Evolutionary conservation across 225 moss, liverwort and hornwort species (phyloP).

Genomic region (Pseudoscleropodium purum): DNA sequence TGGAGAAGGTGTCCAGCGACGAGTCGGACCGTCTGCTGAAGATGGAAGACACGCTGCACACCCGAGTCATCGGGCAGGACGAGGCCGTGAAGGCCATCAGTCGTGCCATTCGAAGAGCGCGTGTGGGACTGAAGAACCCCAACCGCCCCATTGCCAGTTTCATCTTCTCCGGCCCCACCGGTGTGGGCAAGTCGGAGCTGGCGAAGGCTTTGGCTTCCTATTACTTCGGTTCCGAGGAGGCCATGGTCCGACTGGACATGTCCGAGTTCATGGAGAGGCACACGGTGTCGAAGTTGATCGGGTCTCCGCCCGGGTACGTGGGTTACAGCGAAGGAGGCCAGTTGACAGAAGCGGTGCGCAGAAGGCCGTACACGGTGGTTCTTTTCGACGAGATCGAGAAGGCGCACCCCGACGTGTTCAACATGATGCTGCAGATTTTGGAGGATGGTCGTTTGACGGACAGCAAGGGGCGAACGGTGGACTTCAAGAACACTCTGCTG

Average conservation of each 20-base stretch:
- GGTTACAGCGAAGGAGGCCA: slow-evolving; percentile 84
- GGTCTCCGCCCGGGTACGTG: slow-evolving; percentile 71
- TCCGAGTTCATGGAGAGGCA: slow-evolving; percentile 88
- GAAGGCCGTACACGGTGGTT: slow-evolving; percentile 67
- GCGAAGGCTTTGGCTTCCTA: slow-evolving; percentile 79
- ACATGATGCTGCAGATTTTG: slow-evolving; percentile 82
- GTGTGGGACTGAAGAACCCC: slow-evolving; percentile 77
- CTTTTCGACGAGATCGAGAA: slow-evolving; percentile 85
- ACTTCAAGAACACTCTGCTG: slow-evolving; percentile 85
- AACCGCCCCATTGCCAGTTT: slow-evolving; percentile 87
- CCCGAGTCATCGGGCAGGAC: slow-evolving; percentile 62
- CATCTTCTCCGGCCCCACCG: slow-evolving; percentile 85
- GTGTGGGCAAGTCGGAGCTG: slow-evolving; percentile 84
- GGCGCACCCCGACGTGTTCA: slow-evolving; percentile 78
- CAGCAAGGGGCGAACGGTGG: slow-evolving; percentile 89
- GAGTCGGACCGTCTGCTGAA: slow-evolving; percentile 73
- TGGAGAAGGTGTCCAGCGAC: slow-evolving; percentile 78
- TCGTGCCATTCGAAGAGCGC: slow-evolving; percentile 63
- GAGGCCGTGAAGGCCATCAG: slow-evolving; percentile 77
- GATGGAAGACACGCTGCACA: slow-evolving; percentile 74
- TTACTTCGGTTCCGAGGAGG: slow-evolving; percentile 83
- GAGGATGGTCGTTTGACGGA: slow-evolving; percentile 83
- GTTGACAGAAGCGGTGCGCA: slow-evolving; percentile 66
- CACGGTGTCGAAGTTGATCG: slow-evolving; percentile 72
- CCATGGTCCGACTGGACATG: slow-evolving; percentile 87